Evolutionary conservation across 1,139 yeast genomes (phyloP).

Genomic region (Eremothecium gossypii): DNA sequence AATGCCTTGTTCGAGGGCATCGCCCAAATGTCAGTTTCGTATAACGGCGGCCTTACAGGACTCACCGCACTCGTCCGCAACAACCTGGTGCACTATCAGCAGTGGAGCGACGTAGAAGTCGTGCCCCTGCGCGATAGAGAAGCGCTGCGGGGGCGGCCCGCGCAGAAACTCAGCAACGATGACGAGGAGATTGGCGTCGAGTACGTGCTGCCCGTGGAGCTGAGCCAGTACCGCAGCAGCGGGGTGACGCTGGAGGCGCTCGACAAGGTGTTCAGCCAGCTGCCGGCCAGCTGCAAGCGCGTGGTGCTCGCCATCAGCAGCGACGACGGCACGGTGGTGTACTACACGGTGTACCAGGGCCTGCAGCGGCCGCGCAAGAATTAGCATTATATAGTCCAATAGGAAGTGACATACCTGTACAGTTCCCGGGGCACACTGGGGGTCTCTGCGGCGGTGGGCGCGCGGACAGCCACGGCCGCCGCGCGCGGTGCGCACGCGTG

Average conservation of each 20-base stretch:
- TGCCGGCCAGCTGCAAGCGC: conserved; percentile 27
- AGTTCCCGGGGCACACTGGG: conserved; percentile 7
- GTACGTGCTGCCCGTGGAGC: conserved; percentile 30
- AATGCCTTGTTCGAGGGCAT: too few species aligned
- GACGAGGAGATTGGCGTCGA: conserved; percentile 14
- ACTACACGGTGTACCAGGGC: conserved; percentile 58
- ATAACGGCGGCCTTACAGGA: too few species aligned
- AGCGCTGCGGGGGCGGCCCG: conserved; percentile 28
- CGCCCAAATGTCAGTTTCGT: too few species aligned
- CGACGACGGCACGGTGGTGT: conserved; percentile 60
- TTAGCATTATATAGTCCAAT: conserved; percentile 3
- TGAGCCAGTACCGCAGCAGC: conserved; percentile 18
- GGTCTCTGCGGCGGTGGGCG: conserved; percentile 8
- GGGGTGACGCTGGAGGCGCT: conserved; percentile 31
- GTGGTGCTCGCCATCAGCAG: conserved; percentile 47
- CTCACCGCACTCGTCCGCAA: background rate
- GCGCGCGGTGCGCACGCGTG: background rate
- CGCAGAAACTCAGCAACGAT: conserved; percentile 28
- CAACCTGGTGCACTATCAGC: conserved; percentile 44
- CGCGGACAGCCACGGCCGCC: conserved; percentile 3
- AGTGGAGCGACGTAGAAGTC: conserved; percentile 42
- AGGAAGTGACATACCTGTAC: conserved; percentile 1
- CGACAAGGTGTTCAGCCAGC: conserved; percentile 21
- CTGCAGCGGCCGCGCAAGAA: conserved; percentile 48
- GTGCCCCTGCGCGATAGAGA: conserved; percentile 11